These are phyloP conservation scores for Pseudocercospora fijiensis DNA, from an alignment of 2,329 filamentous ascomycete species.

Conservation along the genomic window DNA sequence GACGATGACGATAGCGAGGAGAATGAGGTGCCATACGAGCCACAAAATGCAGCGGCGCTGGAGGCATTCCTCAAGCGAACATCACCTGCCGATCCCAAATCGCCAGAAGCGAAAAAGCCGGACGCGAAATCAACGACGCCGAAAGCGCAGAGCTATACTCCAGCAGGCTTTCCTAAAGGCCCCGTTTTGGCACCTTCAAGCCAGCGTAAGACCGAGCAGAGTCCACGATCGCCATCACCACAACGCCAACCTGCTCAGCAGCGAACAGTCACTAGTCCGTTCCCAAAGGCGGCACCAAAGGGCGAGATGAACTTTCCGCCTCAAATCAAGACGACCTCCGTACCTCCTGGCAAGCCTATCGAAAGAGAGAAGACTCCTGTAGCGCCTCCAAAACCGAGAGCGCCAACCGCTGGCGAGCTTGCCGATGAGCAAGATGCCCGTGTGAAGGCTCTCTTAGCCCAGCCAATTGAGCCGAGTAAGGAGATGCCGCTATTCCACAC, in stretches of 20 bases:
- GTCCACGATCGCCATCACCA: slow-evolving; percentile 71
- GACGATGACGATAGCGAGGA: slow-evolving; percentile 47
- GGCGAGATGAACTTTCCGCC: slow-evolving; percentile 23
- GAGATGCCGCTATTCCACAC: slow-evolving; percentile 67
- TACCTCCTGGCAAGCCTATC: slow-evolving; percentile 37
- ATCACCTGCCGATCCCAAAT: slow-evolving; percentile 17
- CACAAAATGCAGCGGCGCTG: slow-evolving; percentile 25
- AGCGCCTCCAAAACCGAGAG: slow-evolving; percentile 37
- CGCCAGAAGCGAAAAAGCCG: slow-evolving; percentile 22
- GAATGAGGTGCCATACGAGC: slow-evolving; percentile 44
- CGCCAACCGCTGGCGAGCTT: slow-evolving; percentile 49
- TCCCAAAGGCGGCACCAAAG: slow-evolving; percentile 16
- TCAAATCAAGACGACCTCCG: slow-evolving; percentile 34
- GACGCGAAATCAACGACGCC: slow-evolving; percentile 32
- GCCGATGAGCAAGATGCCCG: slow-evolving; percentile 69
- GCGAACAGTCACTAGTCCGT: slow-evolving; percentile 55
- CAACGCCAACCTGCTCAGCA: slow-evolving; percentile 39
- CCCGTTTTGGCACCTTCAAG: slow-evolving; percentile 54
- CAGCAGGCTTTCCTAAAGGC: slow-evolving; percentile 45
- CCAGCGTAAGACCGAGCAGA: slow-evolving; percentile 39
- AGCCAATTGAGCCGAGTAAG: slow-evolving; percentile 61
- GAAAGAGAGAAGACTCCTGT: slow-evolving; percentile 31
- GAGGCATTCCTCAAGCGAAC: slow-evolving; percentile 28
- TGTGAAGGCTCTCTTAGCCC: slow-evolving; percentile 61
- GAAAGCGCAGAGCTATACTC: slow-evolving; percentile 35